Evolutionary conservation across 768 basidiomycete species (phyloP), one percentile per base, ranked within the genome.

Genomic region (Amanita inopinata): DNA sequence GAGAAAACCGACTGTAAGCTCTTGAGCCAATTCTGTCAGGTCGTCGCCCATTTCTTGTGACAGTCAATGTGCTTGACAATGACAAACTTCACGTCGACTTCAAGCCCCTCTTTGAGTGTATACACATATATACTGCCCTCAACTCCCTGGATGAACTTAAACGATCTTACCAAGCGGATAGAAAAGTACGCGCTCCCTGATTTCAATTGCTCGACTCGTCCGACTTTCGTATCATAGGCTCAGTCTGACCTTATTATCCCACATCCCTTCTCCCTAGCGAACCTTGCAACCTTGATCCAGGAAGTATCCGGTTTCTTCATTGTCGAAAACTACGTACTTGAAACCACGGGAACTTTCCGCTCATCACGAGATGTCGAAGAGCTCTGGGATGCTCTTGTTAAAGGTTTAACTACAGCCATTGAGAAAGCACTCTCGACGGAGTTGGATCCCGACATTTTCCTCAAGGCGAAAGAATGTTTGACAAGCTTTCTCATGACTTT

Each of bases 231-330:
- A n/a, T 20, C 19, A 4, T 51, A 96, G 94, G 90, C 92, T 0
- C 96, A 99, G 85, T 94, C 96, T 2, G 86, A 87, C 49, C 76
- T 99, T 6, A 96, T 98, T 57, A 75, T 99, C 20, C 91, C 87
- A 1, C 67, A 67, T 19, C 81, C 82, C 0, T 66, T 89, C 15
- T 74, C 78, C 22, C 53, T 90, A 24, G 56, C 70, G 2, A 73
- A 82, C 2, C 73, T 98, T 3, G 70, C 82, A 1, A 57, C 74
- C n/a, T 67, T 98, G 15, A 83, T 88, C 18, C 85, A 94, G 57
- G 90, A 97, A 61, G 87, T 98, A 49, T 84, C 91, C 27, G 96
- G 96, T 0, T 99, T 96, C 62, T 99, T 98, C 64, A 91, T 99
- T 45, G 81, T 98, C 50, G 96, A 99, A 62, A 81, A 78, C 1